phyloP scores from a whole-genome alignment of 192 early-diverging fungal genomes.

The Phycomyces blakesleeanus region DNA sequence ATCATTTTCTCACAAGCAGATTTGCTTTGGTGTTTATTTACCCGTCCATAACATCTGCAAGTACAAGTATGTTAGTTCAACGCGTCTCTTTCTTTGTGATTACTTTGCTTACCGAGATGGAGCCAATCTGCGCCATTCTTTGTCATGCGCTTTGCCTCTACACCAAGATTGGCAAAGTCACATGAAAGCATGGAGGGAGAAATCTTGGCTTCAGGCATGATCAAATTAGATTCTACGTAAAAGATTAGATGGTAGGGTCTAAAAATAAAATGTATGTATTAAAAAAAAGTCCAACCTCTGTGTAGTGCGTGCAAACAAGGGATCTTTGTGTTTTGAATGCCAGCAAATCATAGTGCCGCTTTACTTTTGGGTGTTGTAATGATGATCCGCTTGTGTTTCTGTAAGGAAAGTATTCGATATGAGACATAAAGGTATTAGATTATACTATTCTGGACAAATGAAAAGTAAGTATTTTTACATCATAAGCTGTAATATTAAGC shows the following conservation, averaged over 20 bases:
- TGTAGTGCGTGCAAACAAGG: no score
- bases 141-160: slow-evolving; percentile 85
- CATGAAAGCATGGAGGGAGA: slow-evolving; percentile 87
- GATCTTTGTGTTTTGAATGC: no score
- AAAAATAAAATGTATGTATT: neutral
- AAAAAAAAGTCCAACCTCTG: neutral
- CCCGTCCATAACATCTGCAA: slow-evolving; percentile 93
- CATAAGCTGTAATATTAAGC: no score
- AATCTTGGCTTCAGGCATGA: slow-evolving; percentile 77
- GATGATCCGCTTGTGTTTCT: no score
- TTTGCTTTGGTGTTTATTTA: slow-evolving; percentile 33
- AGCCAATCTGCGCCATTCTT: slow-evolving; percentile 89
- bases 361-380: no score
- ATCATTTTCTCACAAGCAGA: neutral
- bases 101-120: slow-evolving; percentile 64
- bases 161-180: slow-evolving; percentile 85
- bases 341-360: no score
- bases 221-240: neutral
- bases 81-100: neutral
- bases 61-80: neutral
- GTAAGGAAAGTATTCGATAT: no score
- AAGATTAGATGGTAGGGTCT: neutral
- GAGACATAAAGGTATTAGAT: no score
- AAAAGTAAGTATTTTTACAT: no score
- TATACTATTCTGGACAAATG: no score